Percentiles rank a stretch among this genome's conserved stretches.
Evolutionary conservation across 2,329 filamentous ascomycete species (phyloP).

Genomic region (Alternaria arbusti): DNA sequence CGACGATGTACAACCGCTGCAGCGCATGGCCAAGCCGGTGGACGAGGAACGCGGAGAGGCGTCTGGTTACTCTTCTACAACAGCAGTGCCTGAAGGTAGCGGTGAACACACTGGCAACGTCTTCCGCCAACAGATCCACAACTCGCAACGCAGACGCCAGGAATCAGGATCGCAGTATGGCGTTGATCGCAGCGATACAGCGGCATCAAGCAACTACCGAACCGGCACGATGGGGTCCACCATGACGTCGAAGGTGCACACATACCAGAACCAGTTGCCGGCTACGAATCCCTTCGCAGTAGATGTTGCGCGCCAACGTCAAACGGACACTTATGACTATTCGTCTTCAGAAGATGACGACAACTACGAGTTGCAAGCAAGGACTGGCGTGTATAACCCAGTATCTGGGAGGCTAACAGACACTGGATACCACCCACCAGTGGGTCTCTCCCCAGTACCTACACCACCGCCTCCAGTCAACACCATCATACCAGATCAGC

Average conservation of each 20-base stretch:
- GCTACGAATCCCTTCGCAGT: slow-evolving; percentile 41
- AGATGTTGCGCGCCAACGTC: slow-evolving; percentile 30
- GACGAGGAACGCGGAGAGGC: slow-evolving; percentile 44
- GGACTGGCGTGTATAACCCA: slow-evolving; percentile 38
- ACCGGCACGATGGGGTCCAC: slow-evolving; percentile 33
- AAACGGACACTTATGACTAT: slow-evolving; percentile 45
- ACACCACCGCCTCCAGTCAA: slow-evolving; percentile 40
- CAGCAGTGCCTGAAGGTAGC: slow-evolving; percentile 22
- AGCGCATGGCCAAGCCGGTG: slow-evolving; percentile 29
- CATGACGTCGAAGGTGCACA: slow-evolving; percentile 38
- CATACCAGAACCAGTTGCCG: slow-evolving; percentile 44
- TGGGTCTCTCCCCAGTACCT: slow-evolving; percentile 38
- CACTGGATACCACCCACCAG: slow-evolving; percentile 44
- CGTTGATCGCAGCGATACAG: slow-evolving; percentile 41
- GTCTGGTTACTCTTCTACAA: slow-evolving; percentile 37
- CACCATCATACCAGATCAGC: slow-evolving; percentile 14
- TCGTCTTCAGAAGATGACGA: slow-evolving; percentile 50
- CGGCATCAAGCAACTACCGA: slow-evolving; percentile 36
- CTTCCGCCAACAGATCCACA: slow-evolving; percentile 48
- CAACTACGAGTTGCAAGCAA: slow-evolving; percentile 44
- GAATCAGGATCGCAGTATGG: slow-evolving; percentile 30
- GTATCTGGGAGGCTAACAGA: slow-evolving; percentile 42
- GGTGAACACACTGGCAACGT: slow-evolving; percentile 40
- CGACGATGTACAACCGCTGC: slow-evolving; percentile 42
- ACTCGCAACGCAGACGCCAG: slow-evolving; percentile 45